Base-by-base conservation (phyloP, 768 basidiomycete species). In the Tricholoma terreum region DNA sequence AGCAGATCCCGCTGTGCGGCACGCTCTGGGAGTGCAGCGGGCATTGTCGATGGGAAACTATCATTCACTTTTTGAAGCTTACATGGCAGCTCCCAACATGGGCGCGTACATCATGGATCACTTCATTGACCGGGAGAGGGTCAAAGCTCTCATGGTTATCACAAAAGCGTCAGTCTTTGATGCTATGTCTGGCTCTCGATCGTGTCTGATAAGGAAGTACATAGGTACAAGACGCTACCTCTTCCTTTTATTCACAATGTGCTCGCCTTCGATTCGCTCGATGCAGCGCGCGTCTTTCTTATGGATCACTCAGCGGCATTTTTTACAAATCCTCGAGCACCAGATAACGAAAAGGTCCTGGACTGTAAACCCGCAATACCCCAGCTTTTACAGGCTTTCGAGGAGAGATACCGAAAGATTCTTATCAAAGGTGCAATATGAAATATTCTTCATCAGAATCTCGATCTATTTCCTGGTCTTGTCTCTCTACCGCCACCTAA, bases 21-120 rank as follows among this genome's bases (percentile, higher is more conserved):
- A 99, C 72, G 94, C 97, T 52, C 81, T 98, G 58, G 79, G 79
- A 52, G 94, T 98, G 56, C 94, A 94, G 69, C 86, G 89, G 52
- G 91, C 94, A 17, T 73, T 94, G 58, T 84, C 94, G 46, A 91
- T 91, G 75, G 91, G 90, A 68, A 99, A 98, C 71, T 99, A 98
- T 73, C 92, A 94, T 72, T 82, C 85, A 40, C 81, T 99, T 63
- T 98, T 98, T 76, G 84, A 85, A 54, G 75, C 94, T 56, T 98
- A 92, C 73, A 65, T 82, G 65, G 78, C 79, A 54, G 92, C 93
- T 43, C 94, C 94, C 24, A 94, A 96, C 68, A 98, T 98, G 97
- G 93, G 94, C 36, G 94, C 85, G 54, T 98, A 98, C 72, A 94
- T 99, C 67, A 97, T 99, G 92, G 97, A 98, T 73, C 94, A 98